Conservation (phyloP, 176 grass and related monocot species). For the Eragrostis nindensis region DNA sequence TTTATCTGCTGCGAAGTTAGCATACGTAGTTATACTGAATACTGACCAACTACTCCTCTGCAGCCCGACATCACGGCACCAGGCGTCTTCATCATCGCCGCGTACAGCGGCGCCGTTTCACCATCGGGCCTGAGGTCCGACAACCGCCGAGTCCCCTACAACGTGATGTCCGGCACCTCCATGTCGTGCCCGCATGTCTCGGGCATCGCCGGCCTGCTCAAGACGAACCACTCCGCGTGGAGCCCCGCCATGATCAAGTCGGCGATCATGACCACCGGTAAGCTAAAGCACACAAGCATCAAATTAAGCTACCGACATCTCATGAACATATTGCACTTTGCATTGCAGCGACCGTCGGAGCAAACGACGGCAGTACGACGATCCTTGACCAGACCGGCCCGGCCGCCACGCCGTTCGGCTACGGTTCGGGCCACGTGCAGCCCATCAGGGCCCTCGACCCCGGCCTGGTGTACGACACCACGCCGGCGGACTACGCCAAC, state of each 20-base stretch:
- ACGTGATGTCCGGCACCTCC: slow-evolving; percentile 65
- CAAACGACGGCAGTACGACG: slow-evolving; percentile 21
- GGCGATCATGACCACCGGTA: slow-evolving; percentile 86
- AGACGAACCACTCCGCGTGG: slow-evolving; percentile 51
- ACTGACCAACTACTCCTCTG: background rate
- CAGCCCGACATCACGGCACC: slow-evolving; percentile 79
- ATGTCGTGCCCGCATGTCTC: slow-evolving; percentile 83
- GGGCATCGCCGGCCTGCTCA: slow-evolving; percentile 60
- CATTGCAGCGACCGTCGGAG: slow-evolving; percentile 46
- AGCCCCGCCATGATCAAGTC: slow-evolving; percentile 77
- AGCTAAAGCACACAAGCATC: no score
- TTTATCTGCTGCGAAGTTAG: no score
- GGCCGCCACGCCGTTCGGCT: slow-evolving; percentile 62
- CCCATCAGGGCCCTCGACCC: slow-evolving; percentile 63
- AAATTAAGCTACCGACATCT: no score
- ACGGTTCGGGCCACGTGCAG: slow-evolving; percentile 57
- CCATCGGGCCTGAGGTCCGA: slow-evolving; percentile 49
- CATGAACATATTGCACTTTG: background rate
- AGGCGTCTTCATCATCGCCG: slow-evolving; percentile 61
- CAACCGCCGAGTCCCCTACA: slow-evolving; percentile 55
- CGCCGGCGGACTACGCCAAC: slow-evolving; percentile 55
- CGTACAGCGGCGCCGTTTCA: slow-evolving; percentile 40
- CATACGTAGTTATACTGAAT: no score
- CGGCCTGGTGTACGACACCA: slow-evolving; percentile 72
- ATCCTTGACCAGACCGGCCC: slow-evolving; percentile 43